Conservation (phyloP, 495 filamentous ascomycete species). For the Penicillium robsamsonii region DNA sequence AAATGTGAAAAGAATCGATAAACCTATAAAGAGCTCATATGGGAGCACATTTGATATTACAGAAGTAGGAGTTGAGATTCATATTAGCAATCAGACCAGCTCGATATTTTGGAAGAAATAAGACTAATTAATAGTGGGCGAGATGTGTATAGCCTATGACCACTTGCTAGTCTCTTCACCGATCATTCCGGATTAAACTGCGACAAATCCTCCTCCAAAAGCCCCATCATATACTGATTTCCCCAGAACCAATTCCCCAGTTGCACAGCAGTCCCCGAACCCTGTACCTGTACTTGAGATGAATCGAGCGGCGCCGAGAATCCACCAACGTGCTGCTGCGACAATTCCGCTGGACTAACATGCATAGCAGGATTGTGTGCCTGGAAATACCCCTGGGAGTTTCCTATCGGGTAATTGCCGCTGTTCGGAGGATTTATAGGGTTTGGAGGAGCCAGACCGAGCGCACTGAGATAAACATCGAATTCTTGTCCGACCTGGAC, state of each 20-base stretch:
- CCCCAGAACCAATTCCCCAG: slow-evolving; percentile 68
- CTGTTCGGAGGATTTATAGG: neutral
- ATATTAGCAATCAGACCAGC: neutral
- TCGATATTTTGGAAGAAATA: neutral
- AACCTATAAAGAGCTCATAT: too few species aligned
- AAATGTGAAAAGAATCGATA: too few species aligned
- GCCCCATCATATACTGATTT: slow-evolving; percentile 61
- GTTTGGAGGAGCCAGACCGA: slow-evolving; percentile 56
- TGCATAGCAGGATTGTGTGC: slow-evolving; percentile 13
- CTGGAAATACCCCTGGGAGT: slow-evolving; percentile 11
- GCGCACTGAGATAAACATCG: slow-evolving; percentile 60
- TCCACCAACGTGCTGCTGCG: slow-evolving; percentile 18
- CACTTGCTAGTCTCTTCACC: neutral
- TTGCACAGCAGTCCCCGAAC: slow-evolving; percentile 26
- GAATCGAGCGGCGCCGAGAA: slow-evolving; percentile 5
- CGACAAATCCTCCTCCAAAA: slow-evolving; percentile 60
- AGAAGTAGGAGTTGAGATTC: neutral
- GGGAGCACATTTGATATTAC: too few species aligned
- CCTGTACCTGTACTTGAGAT: slow-evolving; percentile 16
- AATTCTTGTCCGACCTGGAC: slow-evolving; percentile 58
- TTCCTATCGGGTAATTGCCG: neutral
- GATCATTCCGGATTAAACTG: slow-evolving; percentile 46
- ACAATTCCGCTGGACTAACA: neutral
- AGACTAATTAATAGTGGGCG: neutral
- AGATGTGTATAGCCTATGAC: neutral